Base-by-base conservation (phyloP, 148 eudicot species). In the Simmondsia chinensis region DNA sequence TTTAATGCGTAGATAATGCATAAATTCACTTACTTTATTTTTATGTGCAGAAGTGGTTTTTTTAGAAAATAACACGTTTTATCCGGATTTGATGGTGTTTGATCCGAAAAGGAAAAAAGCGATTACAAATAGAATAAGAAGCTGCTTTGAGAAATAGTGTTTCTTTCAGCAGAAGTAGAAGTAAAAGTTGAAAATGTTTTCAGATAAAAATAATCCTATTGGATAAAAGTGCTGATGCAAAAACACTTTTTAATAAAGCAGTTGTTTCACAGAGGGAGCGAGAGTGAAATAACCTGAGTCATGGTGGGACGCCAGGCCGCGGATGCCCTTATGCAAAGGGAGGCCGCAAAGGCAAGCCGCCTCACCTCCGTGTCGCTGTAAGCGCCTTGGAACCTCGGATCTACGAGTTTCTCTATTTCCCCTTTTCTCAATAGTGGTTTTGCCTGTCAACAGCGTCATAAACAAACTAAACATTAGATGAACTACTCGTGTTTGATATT, bases 231-330 rank as follows among this genome's bases (percentile, higher is more conserved):
- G n/a, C n/a, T n/a, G n/a, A n/a, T n/a, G n/a, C n/a, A n/a, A n/a
- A n/a, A n/a, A n/a, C n/a, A n/a, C n/a, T n/a, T n/a, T n/a, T n/a
- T 4, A 24, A 1, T 9, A 37, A 20, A 1, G 14, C 21, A 23
- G 12, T 32, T 8, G 14, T 20, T 17, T 0, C 4, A n/a, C 10
- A 35, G 14, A 6, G 27, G 15, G 12, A 37, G 16, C 6, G 43
- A 23, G 14, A 6, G 12, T 35, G 9, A 27, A 36, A 24, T 32
- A 37, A 91, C 99, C 95, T 91, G 81, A 52, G 63, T 74, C 78
- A 91, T 91, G 48, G 76, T 65, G 22, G 99, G 95, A 8, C 95
- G 87, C 86, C 99, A 91, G n/a, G 63, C 49, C 6, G 95, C 53
- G 34, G 87, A 68, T 9, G 89, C 56, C 7, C 99, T 76, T 43